phyloP scores from a whole-genome alignment of 805 yeast species.

The Ogataea kodamae region DNA sequence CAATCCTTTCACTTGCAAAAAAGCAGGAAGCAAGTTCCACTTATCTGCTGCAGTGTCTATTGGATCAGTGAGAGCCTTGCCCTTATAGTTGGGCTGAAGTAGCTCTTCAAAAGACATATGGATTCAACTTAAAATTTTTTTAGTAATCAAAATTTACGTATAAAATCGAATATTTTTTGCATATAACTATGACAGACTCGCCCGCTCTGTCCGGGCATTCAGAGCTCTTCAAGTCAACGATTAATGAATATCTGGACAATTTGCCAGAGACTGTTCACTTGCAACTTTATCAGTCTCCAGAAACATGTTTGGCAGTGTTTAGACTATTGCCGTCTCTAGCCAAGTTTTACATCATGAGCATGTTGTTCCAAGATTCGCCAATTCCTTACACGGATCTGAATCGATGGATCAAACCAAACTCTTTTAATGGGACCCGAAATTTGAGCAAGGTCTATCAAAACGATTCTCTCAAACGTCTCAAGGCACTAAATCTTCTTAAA shows the following conservation, averaged over 20 bases:
- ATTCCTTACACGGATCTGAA: slow-evolving; percentile 65
- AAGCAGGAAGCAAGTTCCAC: slow-evolving; percentile 96
- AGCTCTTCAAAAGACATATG: slow-evolving; percentile 42
- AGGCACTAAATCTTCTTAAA: slow-evolving; percentile 68
- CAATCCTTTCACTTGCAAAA: slow-evolving; percentile 88
- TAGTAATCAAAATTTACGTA: slow-evolving; percentile 1
- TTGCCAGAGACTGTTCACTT: slow-evolving; percentile 84
- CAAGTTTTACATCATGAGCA: slow-evolving; percentile 80
- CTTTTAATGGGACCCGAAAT: slow-evolving; percentile 19
- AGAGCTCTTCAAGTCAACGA: slow-evolving; percentile 59
- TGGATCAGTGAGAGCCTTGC: slow-evolving; percentile 82
- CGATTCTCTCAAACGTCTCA: slow-evolving; percentile 77
- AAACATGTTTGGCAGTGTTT: slow-evolving; percentile 92
- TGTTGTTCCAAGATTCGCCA: slow-evolving; percentile 78
- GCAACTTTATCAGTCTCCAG: slow-evolving; percentile 81
- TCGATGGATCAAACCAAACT: slow-evolving; percentile 58
- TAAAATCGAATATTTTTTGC: slow-evolving; percentile 1
- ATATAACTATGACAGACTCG: slow-evolving; percentile 9
- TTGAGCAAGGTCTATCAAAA: slow-evolving; percentile 48
- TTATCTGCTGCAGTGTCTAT: slow-evolving; percentile 91
- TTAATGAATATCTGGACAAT: slow-evolving; percentile 85
- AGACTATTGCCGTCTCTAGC: slow-evolving; percentile 86
- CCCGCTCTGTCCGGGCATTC: slow-evolving; percentile 11
- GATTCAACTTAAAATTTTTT: slow-evolving; percentile 3
- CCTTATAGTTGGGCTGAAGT: slow-evolving; percentile 76